A percentile compares a stretch with the other conserved stretches of the same genome.
Evolutionary conservation across 2,329 filamentous ascomycete species (phyloP).

Genomic region (Aspergillus luchuensis): DNA sequence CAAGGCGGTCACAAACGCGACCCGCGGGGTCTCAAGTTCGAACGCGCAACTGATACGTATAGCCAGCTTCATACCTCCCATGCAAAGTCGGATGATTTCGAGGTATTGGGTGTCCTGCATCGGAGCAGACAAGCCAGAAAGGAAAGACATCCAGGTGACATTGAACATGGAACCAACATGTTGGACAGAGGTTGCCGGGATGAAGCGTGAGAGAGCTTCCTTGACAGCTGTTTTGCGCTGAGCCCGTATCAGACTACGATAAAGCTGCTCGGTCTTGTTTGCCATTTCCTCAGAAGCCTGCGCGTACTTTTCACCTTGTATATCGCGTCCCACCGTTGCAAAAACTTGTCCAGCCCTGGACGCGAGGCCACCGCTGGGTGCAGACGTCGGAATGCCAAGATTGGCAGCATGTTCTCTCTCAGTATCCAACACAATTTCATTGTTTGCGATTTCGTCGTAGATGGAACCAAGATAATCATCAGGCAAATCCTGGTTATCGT

Average conservation of each 20-base stretch:
- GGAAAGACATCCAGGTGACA: constrained; percentile 98
- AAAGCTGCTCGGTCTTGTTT: constrained; percentile 77
- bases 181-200: constrained; percentile 88
- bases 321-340: constrained; percentile 85
- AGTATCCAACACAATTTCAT: constrained; percentile 93
- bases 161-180: constrained; percentile 99
- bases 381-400: constrained; percentile 64
- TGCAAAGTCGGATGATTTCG: constrained; percentile 86
- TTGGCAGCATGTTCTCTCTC: constrained; percentile 88
- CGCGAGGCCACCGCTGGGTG: constrained; percentile 70
- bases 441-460: constrained; percentile 85
- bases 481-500: constrained; percentile 90
- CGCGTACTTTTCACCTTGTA: constrained; percentile 88
- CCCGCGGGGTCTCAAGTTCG: constrained; percentile 86
- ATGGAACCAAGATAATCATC: constrained; percentile 88
- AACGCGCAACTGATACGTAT: constrained; percentile 93
- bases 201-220: constrained; percentile 70
- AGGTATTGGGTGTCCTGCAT: constrained; percentile 93
- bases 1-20: constrained; percentile 90
- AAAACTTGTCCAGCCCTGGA: constrained; percentile 85
- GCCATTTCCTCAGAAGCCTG: constrained; percentile 96
- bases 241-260: constrained; percentile 88
- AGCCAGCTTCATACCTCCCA: constrained; percentile 93
- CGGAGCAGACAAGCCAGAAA: constrained; percentile 89
- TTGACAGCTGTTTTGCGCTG: constrained; percentile 79